Percentiles rank a stretch among this genome's conserved stretches.
Evolutionary conservation across 805 yeast species (phyloP).

Genomic region (Saccharomycopsis sp.): DNA sequence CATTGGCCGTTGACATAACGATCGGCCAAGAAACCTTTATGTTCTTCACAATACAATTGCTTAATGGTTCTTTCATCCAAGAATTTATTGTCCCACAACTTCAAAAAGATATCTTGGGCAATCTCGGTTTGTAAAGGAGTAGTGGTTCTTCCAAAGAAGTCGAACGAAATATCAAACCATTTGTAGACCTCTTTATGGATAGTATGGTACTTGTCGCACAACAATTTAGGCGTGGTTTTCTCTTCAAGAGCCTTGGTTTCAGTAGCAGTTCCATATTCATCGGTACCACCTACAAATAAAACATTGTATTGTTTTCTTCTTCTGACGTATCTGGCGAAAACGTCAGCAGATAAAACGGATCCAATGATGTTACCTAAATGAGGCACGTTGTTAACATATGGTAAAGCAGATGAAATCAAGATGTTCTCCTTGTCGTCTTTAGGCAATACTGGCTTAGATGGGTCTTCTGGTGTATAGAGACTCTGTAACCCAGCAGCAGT

Average conservation of each 20-base stretch:
- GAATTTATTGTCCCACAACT: constrained; percentile 67
- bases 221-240: constrained; percentile 75
- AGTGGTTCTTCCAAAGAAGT: constrained; percentile 94
- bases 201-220: constrained; percentile 85
- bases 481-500: not conserved
- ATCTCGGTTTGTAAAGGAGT: constrained; percentile 87
- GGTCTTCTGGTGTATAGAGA: constrained; percentile 4
- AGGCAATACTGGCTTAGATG: constrained; percentile 48
- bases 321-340: constrained; percentile 83
- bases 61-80: constrained; percentile 83
- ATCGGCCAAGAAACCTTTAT: constrained; percentile 89
- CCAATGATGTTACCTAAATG: constrained; percentile 97
- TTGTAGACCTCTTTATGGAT: constrained; percentile 87
- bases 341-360: constrained; percentile 90
- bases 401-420: constrained; percentile 90
- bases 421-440: constrained; percentile 69
- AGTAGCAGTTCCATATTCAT: constrained; percentile 99
- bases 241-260: constrained; percentile 98
- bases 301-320: constrained; percentile 76
- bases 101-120: constrained; percentile 86
- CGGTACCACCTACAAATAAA: constrained; percentile 91
- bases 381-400: constrained; percentile 97
- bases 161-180: constrained; percentile 96
- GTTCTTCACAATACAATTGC: constrained; percentile 87
- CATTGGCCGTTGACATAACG: constrained; percentile 96